phyloP scores from a whole-genome alignment of 2,329 filamentous ascomycete genomes.

The Nemania diffusa region DNA sequence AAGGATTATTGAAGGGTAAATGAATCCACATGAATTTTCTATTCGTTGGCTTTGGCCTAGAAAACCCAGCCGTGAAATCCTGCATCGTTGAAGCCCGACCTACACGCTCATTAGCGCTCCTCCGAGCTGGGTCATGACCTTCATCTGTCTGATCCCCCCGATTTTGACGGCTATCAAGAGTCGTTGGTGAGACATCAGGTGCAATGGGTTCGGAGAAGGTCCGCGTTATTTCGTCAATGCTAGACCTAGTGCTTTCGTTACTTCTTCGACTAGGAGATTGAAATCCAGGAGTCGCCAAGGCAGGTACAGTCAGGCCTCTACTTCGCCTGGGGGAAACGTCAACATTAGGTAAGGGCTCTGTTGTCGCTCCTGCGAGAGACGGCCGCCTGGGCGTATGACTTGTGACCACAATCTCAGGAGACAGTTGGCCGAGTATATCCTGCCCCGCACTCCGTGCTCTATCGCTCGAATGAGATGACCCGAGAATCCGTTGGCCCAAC shows the following conservation, averaged over 20 bases:
- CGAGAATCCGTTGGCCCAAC: slow-evolving; percentile 44
- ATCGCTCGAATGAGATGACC: slow-evolving; percentile 34
- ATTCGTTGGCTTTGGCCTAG: slow-evolving; percentile 51
- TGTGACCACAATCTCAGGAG: slow-evolving; percentile 55
- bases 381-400: slow-evolving; percentile 45
- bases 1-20: slow-evolving; percentile 65
- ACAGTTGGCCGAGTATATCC: slow-evolving; percentile 31
- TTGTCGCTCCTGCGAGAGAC: slow-evolving; percentile 39
- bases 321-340: slow-evolving; percentile 34
- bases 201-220: slow-evolving; percentile 49
- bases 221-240: slow-evolving; percentile 34
- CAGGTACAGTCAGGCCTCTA: slow-evolving; percentile 50
- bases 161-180: not conserved
- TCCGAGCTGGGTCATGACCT: slow-evolving; percentile 13
- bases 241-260: slow-evolving; percentile 41
- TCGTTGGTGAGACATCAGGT: slow-evolving; percentile 42
- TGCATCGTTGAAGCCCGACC: slow-evolving; percentile 41
- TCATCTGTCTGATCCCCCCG: slow-evolving; percentile 11
- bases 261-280: slow-evolving; percentile 46
- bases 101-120: slow-evolving; percentile 19
- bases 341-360: slow-evolving; percentile 38
- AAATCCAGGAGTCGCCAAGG: slow-evolving; percentile 45
- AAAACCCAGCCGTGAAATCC: slow-evolving; percentile 54
- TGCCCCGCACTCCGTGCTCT: slow-evolving; percentile 29
- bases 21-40: slow-evolving; percentile 69